Percentiles rank a stretch among this genome's conserved stretches.
phyloP scores from a whole-genome alignment of 176 grass and related monocot genomes.

The Cenchrus americanus region DNA sequence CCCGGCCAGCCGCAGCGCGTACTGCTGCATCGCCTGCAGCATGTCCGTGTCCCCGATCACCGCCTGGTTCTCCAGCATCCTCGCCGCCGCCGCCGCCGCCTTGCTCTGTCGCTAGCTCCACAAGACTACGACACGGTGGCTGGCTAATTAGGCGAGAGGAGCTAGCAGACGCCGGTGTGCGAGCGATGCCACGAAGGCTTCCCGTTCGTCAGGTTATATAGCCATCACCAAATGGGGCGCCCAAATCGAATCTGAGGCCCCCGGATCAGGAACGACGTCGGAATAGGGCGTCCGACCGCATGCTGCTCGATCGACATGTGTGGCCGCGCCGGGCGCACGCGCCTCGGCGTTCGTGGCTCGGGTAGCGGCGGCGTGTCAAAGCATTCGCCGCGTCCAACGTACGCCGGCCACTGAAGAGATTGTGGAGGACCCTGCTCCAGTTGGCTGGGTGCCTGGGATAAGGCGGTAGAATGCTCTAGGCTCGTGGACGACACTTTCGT shows the following conservation, averaged over 20 bases:
- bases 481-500: not conserved
- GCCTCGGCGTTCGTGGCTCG: constrained; percentile 27
- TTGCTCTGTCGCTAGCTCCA: not conserved
- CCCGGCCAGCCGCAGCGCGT: constrained; percentile 52
- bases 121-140: not conserved
- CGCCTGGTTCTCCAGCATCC: constrained; percentile 70
- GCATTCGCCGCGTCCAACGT: not conserved
- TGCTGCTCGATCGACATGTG: not conserved
- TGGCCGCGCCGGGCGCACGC: not conserved
- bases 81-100: not conserved
- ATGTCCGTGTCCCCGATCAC: constrained; percentile 70
- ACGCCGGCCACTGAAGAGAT: too few relatives aligned
- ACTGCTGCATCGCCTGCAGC: constrained; percentile 50
- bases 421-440: constrained; percentile 2
- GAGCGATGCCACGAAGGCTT: not conserved
- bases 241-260: not conserved
- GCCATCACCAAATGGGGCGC: not conserved
- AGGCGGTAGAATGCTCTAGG: not conserved
- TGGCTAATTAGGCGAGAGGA: not conserved
- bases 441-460: not conserved
- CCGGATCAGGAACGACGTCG: not conserved
- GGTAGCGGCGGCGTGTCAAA: not conserved
- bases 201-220: not conserved
- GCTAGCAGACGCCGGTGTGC: not conserved
- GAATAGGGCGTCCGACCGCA: not conserved